Conservation (phyloP, 257 asterid genomes). For the Rauvolfia tetraphylla region DNA sequence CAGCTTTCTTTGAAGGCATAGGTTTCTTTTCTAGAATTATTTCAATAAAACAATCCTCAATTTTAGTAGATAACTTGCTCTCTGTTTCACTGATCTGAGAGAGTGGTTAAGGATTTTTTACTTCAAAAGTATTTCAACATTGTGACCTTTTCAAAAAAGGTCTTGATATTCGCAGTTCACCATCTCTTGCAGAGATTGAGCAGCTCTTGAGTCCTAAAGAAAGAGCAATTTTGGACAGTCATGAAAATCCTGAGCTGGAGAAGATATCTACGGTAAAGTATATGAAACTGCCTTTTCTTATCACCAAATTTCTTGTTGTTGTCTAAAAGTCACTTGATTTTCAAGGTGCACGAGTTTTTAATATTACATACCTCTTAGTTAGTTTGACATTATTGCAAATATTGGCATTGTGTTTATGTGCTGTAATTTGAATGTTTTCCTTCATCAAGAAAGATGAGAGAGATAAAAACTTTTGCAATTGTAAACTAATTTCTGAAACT, state of each 20-base stretch:
- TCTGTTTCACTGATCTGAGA: background rate
- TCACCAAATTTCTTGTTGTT: conserved; percentile 2
- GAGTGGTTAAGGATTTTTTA: background rate
- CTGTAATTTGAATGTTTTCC: background rate
- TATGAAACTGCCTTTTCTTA: background rate
- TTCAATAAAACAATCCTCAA: background rate
- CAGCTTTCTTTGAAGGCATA: background rate
- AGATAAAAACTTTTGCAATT: background rate
- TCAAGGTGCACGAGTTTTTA: background rate
- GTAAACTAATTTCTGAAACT: conserved; percentile 12
- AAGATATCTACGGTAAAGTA: conserved; percentile 61
- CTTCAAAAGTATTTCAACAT: background rate
- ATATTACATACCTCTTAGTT: background rate
- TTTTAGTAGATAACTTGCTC: background rate
- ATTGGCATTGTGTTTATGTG: background rate
- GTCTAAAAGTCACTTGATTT: background rate
- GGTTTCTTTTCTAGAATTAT: background rate
- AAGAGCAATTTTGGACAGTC: conserved; percentile 61
- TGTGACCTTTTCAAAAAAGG: background rate
- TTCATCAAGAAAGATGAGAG: conserved; percentile 2
- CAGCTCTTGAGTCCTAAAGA: conserved; percentile 71
- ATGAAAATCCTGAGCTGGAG: conserved; percentile 44
- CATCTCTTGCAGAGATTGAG: conserved; percentile 62
- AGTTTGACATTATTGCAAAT: background rate
- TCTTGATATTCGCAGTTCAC: background rate